Evolutionary conservation across 768 basidiomycete species (phyloP).

Genomic region (Termitomyces sp.): DNA sequence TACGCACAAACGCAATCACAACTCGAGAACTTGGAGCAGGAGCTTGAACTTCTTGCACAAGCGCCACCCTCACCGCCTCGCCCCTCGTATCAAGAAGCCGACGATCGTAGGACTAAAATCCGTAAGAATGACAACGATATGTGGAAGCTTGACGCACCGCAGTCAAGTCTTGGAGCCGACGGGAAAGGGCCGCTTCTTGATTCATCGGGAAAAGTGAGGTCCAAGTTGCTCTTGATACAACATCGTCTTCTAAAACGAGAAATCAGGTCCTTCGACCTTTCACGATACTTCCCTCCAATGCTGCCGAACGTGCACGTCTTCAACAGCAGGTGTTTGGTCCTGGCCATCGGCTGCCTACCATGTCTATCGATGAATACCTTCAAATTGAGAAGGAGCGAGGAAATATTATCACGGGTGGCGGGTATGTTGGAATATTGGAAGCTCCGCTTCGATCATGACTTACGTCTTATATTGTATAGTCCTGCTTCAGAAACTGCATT

Average conservation of each 20-base stretch:
- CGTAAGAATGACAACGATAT: slow-evolving; percentile 44
- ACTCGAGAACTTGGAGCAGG: slow-evolving; percentile 64
- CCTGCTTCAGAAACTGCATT: slow-evolving; percentile 59
- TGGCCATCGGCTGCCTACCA: slow-evolving; percentile 82
- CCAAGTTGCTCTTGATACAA: background rate
- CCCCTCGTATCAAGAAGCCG: slow-evolving; percentile 16
- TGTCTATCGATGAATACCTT: slow-evolving; percentile 94
- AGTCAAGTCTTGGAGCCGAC: slow-evolving; percentile 35
- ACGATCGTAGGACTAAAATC: slow-evolving; percentile 34
- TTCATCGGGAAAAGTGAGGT: slow-evolving; percentile 64
- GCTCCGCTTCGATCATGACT: slow-evolving; percentile 1
- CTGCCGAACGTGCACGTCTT: slow-evolving; percentile 63
- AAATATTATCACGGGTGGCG: slow-evolving; percentile 83
- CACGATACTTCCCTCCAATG: slow-evolving; percentile 78
- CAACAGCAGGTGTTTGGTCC: slow-evolving; percentile 82
- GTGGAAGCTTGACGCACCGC: slow-evolving; percentile 70
- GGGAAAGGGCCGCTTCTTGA: slow-evolving; percentile 67
- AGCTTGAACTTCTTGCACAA: slow-evolving; percentile 59
- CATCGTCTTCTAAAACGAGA: background rate
- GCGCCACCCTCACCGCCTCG: slow-evolving; percentile 41
- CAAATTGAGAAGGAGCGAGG: slow-evolving; percentile 80
- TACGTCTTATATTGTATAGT: slow-evolving; percentile 30
- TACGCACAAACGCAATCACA: slow-evolving; percentile 68
- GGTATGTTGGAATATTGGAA: slow-evolving; percentile 42
- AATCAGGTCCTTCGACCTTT: slow-evolving; percentile 83